Base-by-base conservation (phyloP, 768 basidiomycete species). In the Infundibulicybe gibba region DNA sequence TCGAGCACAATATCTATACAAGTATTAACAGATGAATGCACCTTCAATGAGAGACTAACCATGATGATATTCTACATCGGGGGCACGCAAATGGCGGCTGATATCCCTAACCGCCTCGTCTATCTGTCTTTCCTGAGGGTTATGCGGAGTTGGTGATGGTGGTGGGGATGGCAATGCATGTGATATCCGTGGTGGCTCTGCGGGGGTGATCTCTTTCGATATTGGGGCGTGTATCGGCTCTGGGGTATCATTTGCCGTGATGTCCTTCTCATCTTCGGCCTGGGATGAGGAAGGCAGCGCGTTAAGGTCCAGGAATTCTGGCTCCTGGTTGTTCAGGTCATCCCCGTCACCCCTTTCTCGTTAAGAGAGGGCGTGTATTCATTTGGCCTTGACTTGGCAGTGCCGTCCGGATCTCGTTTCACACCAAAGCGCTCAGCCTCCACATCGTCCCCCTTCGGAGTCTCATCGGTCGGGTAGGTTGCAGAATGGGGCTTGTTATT, bases 401-500 rank as follows among this genome's bases (percentile, higher is more conserved):
- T 55, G 41, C 50, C 46, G 13, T 66, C 61, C 53, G 59, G 49
- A 49, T 54, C 59, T 53, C 65, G 62, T 50, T 66, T 69, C 6
- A 69, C 67, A 21, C 71, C 76, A 49, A 74, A 77, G 39, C 71
- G 56, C 35, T 71, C 75, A 15, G 64, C 54, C 8, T 62, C 54
- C 39, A 63, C 48, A 32, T 56, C 50, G 50, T 58, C 38, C 55
- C 54, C 51, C 51, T 63, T 45, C 50, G 52, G 57, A 49, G 63
- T 44, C 32, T 66, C 61, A 33, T 73, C 72, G 71, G 72, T 20
- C 70, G 68, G 2, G 83, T 84, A 8, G 87, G 80, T 50, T 83
- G 74, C 12, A 95, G 79, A 17, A 99, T 70, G 19, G 97, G 97
- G 67, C 89, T 92, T 0, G 97, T 99, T 52, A 94, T 87, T 51